Evolutionary conservation across 305 asterid genomes (phyloP).

Genomic region (Caryopteris hybrid): DNA sequence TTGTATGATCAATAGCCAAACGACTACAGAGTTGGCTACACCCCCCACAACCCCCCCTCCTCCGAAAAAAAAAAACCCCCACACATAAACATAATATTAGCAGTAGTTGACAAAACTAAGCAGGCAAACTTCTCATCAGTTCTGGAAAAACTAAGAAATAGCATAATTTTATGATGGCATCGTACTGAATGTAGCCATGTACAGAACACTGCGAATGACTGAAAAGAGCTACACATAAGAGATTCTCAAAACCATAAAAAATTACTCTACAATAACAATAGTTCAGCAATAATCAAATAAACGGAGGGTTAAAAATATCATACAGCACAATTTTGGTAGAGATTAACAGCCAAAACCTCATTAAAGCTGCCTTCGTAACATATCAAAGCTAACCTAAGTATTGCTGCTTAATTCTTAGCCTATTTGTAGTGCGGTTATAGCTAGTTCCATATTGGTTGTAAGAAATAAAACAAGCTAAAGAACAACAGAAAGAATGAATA

Average conservation of each 20-base stretch:
- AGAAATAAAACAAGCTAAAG: background rate
- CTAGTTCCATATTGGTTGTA: background rate
- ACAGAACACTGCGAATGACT: background rate
- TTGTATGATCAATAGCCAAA: too few relatives aligned
- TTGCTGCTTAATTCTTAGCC: background rate
- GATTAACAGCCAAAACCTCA: constrained; percentile 7
- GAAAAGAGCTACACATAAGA: background rate
- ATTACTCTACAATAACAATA: background rate
- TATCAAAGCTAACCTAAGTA: background rate
- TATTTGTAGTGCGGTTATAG: background rate
- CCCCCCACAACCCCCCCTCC: too few relatives aligned
- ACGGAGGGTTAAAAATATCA: background rate
- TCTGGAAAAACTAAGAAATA: background rate
- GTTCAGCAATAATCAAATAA: background rate
- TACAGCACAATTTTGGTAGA: background rate
- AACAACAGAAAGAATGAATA: background rate
- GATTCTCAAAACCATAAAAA: background rate
- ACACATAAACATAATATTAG: too few relatives aligned
- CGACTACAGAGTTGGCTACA: too few relatives aligned
- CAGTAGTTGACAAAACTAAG: background rate
- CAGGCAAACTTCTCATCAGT: background rate
- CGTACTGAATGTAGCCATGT: background rate
- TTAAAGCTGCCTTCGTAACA: background rate
- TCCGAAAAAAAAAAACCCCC: too few relatives aligned
- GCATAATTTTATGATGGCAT: background rate